Base-by-base conservation (phyloP, 345 rosid genomes). In the Nasturtium officinale region DNA sequence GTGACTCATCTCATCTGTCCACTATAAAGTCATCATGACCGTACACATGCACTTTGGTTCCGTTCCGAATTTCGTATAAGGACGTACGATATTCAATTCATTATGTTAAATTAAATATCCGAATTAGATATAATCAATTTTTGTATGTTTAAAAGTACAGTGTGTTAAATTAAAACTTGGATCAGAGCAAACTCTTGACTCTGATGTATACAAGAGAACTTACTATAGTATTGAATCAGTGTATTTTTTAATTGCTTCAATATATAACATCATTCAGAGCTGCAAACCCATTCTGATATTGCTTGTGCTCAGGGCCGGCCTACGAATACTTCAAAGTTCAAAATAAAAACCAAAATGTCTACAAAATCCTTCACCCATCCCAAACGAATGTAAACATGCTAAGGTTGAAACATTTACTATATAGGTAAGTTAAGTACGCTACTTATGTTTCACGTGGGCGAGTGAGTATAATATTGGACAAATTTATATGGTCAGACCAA, bases 41-140 rank as follows among this genome's bases (percentile, higher is more conserved):
- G 74, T 67, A 75, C 79, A 73, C 57, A 75, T 75, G 69, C 50
- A 67, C 8, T 23, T 75, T 60, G 74, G 69, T 30, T 68, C 78
- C 37, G 55, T 60, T 43, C 50, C 63, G 42, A 67, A 13, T 59
- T 67, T 74, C 32, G 57, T n/a, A 73, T 45, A 47, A 64, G 30
- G 15, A 65, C 67, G 78, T 74, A 70, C 56, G 4, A 23, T 47
- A 63, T 23, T 35, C 13, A 35, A 10, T 35, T 3, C 40, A 10
- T 10, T 8, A 10, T 35, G 4, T 35, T 9, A 35, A 35, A 35
- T 35, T 35, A 35, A 10, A 35, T 35, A 12, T 38, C 45, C 16
- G n/a, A 13, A 13, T 40, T 40, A 13, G 16, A 13, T 38, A 38
- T 40, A 13, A 40, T 6, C 45, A 40, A 1, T 5, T 12, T 40